A percentile compares a stretch with the other conserved stretches of the same genome.
Evolutionary conservation across 495 filamentous ascomycete species (phyloP).

Genomic region (Cercophora newfieldiana): DNA sequence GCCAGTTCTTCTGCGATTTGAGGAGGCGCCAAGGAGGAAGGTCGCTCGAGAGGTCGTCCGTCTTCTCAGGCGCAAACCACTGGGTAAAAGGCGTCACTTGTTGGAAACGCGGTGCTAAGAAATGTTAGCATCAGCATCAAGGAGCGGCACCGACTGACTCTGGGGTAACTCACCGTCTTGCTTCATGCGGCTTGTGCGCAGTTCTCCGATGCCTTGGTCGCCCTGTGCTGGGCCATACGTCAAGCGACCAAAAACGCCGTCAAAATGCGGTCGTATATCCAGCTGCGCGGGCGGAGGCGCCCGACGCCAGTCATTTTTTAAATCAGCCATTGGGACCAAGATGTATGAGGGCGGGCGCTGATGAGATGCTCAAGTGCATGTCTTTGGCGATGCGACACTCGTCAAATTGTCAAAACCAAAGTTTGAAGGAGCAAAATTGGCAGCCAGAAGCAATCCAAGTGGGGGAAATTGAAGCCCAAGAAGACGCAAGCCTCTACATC

Average conservation of each 20-base stretch:
- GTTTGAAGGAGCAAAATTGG: neutral
- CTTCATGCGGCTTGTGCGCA: slow-evolving; percentile 23
- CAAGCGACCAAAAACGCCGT: slow-evolving; percentile 30
- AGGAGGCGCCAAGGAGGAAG: neutral
- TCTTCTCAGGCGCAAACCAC: slow-evolving; percentile 36
- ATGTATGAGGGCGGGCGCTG: neutral
- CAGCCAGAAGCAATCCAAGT: neutral
- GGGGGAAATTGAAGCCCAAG: neutral
- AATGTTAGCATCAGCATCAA: slow-evolving; percentile 20
- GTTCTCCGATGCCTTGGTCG: slow-evolving; percentile 20
- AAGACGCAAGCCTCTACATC: neutral
- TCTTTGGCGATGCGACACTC: neutral
- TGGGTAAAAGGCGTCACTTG: slow-evolving; percentile 38
- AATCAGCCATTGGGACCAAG: slow-evolving; percentile 32
- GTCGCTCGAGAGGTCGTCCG: neutral
- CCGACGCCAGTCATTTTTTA: neutral
- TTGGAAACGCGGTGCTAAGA: slow-evolving; percentile 41
- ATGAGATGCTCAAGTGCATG: neutral
- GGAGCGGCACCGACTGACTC: neutral
- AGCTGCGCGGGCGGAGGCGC: slow-evolving; percentile 5
- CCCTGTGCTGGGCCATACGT: slow-evolving; percentile 25
- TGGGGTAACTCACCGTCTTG: slow-evolving; percentile 25
- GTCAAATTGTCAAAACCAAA: neutral
- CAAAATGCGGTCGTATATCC: slow-evolving; percentile 13
- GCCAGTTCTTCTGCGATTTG: slow-evolving; percentile 37